Conservation (phyloP, 108 stramenopile genomes). For the Epithemia pelagica region DNA sequence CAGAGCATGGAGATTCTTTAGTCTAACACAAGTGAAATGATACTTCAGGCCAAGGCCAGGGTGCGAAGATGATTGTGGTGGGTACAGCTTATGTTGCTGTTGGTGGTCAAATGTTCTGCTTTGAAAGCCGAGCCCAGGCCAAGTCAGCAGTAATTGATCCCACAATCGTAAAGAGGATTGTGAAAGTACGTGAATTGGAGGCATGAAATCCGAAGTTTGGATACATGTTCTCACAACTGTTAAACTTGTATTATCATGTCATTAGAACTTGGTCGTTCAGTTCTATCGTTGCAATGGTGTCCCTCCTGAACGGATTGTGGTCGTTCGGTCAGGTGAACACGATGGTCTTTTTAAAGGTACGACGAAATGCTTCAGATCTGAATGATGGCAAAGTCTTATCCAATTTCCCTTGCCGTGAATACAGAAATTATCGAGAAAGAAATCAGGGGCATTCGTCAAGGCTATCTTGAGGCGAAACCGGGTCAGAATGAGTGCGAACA, state of each 20-base stretch:
- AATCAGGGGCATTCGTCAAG: not conserved
- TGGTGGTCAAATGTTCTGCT: no score
- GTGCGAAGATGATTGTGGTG: no score
- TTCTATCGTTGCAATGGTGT: not conserved
- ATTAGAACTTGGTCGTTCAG: not conserved
- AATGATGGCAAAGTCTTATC: not conserved
- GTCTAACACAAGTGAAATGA: no score
- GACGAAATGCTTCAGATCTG: not conserved
- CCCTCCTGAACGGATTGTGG: not conserved
- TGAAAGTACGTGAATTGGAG: no score
- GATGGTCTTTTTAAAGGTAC: not conserved
- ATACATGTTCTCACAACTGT: no score
- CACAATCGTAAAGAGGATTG: no score
- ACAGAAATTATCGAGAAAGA: no score
- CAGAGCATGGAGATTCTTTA: no score
- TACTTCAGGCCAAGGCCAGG: not conserved
- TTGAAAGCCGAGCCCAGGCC: no score
- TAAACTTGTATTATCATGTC: not conserved
- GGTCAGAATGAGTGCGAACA: not conserved
- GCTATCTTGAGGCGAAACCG: not conserved
- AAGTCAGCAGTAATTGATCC: no score
- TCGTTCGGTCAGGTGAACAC: not conserved
- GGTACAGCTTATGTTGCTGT: no score
- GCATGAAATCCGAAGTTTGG: no score
- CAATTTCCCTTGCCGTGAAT: not conserved